phyloP scores from a whole-genome alignment of 768 basidiomycete genomes.

The Termitomyces eurrhizus region DNA sequence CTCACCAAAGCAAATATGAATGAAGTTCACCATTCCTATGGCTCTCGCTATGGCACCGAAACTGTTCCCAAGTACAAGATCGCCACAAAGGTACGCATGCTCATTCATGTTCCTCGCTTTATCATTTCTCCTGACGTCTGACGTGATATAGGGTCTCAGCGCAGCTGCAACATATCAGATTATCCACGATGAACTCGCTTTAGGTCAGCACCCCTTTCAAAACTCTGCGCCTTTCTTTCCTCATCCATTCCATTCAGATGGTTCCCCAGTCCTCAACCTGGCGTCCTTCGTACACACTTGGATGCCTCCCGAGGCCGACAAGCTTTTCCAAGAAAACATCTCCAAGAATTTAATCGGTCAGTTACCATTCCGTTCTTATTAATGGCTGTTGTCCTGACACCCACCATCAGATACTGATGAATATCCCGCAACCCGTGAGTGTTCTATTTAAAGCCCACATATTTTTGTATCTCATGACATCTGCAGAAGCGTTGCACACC shows the following conservation, averaged over 20 bases:
- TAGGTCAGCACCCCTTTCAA: conserved; percentile 39
- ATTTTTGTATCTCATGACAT: not conserved
- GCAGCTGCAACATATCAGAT: conserved; percentile 54
- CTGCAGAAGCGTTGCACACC: conserved; percentile 46
- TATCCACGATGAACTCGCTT: conserved; percentile 54
- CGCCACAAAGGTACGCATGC: conserved; percentile 43
- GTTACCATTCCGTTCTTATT: not conserved
- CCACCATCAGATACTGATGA: conserved; percentile 43
- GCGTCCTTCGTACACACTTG: conserved; percentile 63
- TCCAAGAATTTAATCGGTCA: conserved; percentile 60
- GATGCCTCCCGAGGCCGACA: conserved; percentile 52
- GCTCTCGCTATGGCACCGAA: conserved; percentile 61
- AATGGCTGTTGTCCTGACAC: not conserved
- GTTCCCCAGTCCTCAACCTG: conserved; percentile 57
- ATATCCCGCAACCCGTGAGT: conserved; percentile 60
- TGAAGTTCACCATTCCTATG: conserved; percentile 43
- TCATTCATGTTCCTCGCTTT: not conserved
- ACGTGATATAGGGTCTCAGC: conserved; percentile 42
- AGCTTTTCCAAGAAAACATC: conserved; percentile 58
- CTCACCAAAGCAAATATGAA: conserved; percentile 31
- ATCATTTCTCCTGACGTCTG: not conserved
- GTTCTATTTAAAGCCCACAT: not conserved
- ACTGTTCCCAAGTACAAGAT: conserved; percentile 69
- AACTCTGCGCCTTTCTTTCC: not conserved
- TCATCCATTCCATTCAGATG: conserved; percentile 34